These are phyloP conservation scores for Remersonia thermophila DNA, from an alignment of 2,329 filamentous ascomycete species.

Conservation along the genomic window DNA sequence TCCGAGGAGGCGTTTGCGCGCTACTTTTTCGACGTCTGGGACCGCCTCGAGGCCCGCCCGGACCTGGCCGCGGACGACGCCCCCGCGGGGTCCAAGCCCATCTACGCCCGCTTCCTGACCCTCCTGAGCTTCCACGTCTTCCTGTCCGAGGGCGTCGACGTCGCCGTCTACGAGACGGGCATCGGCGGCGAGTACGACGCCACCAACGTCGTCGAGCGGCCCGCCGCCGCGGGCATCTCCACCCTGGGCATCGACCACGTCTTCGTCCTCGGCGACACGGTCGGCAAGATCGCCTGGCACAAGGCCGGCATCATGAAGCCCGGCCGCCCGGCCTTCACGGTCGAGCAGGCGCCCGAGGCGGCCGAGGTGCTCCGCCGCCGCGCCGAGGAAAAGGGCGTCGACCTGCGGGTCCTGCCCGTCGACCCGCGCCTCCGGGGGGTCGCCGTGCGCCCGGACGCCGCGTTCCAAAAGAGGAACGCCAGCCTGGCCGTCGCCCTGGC, in stretches of 20 bases:
- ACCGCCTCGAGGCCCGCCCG: conserved; percentile 32
- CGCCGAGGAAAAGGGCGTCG: conserved; percentile 40
- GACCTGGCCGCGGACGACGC: conserved; percentile 22
- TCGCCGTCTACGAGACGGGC: conserved; percentile 53
- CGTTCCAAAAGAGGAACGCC: conserved; percentile 47
- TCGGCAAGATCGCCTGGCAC: conserved; percentile 60
- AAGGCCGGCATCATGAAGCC: conserved; percentile 60
- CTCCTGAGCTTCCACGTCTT: conserved; percentile 58
- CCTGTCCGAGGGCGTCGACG: conserved; percentile 47
- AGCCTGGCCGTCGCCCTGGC: conserved; percentile 38
- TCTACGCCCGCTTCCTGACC: conserved; percentile 50
- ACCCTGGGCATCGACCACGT: conserved; percentile 59
- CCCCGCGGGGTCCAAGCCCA: conserved; percentile 30
- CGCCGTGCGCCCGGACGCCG: conserved; percentile 37
- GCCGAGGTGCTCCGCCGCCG: conserved; percentile 43
- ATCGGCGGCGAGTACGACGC: conserved; percentile 58
- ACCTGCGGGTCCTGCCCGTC: conserved; percentile 32
- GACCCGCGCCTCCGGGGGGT: conserved; percentile 35
- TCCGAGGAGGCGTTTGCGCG: conserved; percentile 46
- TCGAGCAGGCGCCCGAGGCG: conserved; percentile 36
- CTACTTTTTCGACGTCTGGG: conserved; percentile 59
- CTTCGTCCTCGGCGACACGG: conserved; percentile 46
- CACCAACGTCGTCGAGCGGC: conserved; percentile 51
- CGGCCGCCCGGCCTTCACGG: conserved; percentile 44
- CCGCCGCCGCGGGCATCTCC: conserved; percentile 47